phyloP scores from a whole-genome alignment of 108 stramenopile genomes.

The Ochromonas danica region DNA sequence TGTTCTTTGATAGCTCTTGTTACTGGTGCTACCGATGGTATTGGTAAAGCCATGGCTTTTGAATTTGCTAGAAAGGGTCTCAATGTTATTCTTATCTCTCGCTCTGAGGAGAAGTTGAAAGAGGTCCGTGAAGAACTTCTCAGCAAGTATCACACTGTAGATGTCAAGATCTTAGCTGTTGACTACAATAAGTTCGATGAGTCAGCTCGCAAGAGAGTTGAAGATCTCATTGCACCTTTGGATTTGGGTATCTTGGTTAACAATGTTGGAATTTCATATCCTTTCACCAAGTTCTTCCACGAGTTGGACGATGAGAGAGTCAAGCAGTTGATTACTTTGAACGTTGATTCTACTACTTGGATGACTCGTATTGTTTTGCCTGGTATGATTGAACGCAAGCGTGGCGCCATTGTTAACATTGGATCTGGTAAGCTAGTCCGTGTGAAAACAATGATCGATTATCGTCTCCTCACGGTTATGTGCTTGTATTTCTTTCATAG shows the following conservation, averaged over 20 bases:
- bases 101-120: constrained; percentile 89
- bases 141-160: constrained; percentile 46
- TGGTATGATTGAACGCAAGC: constrained; percentile 80
- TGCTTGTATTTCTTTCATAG: constrained; percentile 42
- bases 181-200: constrained; percentile 92
- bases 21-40: constrained; percentile 98
- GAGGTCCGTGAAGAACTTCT: constrained; percentile 82
- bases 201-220: constrained; percentile 64
- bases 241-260: constrained; percentile 94
- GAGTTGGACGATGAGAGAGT: constrained; percentile 78
- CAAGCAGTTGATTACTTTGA: constrained; percentile 63
- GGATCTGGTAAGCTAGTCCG: constrained; percentile 65
- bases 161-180: constrained; percentile 4
- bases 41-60: constrained; percentile 92
- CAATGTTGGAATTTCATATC: constrained; percentile 97
- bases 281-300: constrained; percentile 90
- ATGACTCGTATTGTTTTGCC: constrained; percentile 92
- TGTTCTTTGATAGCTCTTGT: constrained; percentile 66
- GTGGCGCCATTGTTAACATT: constrained; percentile 90
- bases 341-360: constrained; percentile 86
- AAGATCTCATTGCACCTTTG: constrained; percentile 62
- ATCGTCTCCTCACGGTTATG: no score
- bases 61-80: constrained; percentile 90
- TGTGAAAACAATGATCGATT: no score
- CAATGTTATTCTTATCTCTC: constrained; percentile 86